A percentile compares a stretch with the other conserved stretches of the same genome.
Conservation (phyloP, 768 basidiomycete genomes). For the Terana coerulea region DNA sequence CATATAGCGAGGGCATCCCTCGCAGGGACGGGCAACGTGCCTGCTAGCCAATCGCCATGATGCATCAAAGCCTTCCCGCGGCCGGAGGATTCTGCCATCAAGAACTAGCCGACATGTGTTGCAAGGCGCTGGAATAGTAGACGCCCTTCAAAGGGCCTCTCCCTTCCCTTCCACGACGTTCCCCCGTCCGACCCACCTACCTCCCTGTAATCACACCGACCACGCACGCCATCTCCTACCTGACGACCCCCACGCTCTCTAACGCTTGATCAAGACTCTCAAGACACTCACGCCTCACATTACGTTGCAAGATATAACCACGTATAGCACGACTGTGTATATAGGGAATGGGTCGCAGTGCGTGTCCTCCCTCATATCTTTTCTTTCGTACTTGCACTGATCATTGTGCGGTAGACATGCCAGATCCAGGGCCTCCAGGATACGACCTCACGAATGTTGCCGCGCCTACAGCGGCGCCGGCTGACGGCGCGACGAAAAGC, state of each 20-base stretch:
- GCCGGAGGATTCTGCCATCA: slow-evolving; percentile 3
- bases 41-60: background rate
- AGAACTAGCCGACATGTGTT: slow-evolving; percentile 8
- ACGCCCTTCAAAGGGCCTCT: slow-evolving; percentile 3
- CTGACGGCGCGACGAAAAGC: slow-evolving; percentile 8
- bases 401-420: background rate
- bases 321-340: background rate
- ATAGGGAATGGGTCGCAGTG: slow-evolving; percentile 20
- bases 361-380: background rate
- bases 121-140: slow-evolving; percentile 4
- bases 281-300: background rate
- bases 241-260: slow-evolving; percentile 1
- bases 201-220: background rate
- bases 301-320: background rate
- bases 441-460: slow-evolving; percentile 17
- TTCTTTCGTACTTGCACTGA: background rate
- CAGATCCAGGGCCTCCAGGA: background rate
- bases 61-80: background rate
- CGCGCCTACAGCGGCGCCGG: slow-evolving; percentile 1
- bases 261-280: background rate
- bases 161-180: slow-evolving; percentile 2
- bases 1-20: background rate
- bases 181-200: slow-evolving; percentile 1
- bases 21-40: background rate
- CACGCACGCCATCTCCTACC: background rate